phyloP scores from a whole-genome alignment of 306 rosid species.

The Lagenaria siceraria region DNA sequence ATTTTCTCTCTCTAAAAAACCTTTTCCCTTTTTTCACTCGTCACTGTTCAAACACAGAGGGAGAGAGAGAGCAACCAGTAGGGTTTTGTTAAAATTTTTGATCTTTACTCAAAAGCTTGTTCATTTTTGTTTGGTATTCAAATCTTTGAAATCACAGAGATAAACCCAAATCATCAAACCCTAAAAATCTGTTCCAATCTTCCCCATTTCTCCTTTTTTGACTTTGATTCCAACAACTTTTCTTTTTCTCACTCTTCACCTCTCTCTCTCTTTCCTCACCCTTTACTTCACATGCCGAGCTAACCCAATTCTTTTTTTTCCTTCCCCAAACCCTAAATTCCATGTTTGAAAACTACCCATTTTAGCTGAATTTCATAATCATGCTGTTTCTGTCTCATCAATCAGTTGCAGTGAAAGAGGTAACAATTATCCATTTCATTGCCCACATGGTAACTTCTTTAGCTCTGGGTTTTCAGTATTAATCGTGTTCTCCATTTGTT shows the following conservation, averaged over 20 bases:
- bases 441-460: conserved; percentile 4
- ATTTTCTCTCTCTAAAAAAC: conserved; percentile 7
- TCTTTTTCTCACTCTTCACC: conserved; percentile 6
- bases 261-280: neutral
- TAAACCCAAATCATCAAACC: conserved; percentile 25
- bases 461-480: neutral
- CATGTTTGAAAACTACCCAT: conserved; percentile 15
- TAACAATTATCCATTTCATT: conserved; percentile 1
- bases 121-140: conserved; percentile 4
- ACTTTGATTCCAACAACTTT: conserved; percentile 24
- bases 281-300: conserved; percentile 12
- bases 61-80: conserved; percentile 13
- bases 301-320: conserved; percentile 9
- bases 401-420: conserved; percentile 24
- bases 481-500: neutral
- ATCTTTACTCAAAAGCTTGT: conserved; percentile 14
- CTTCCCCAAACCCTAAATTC: conserved; percentile 37
- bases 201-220: conserved; percentile 14
- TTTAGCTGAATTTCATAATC: conserved; percentile 31
- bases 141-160: conserved; percentile 24
- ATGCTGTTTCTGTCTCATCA: conserved; percentile 40
- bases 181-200: conserved; percentile 12
- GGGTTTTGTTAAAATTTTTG: conserved; percentile 25
- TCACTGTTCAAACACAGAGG: conserved; percentile 11
- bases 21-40: conserved; percentile 11